phyloP scores from a whole-genome alignment of 2,329 filamentous ascomycete species.

The Phialophora chinensis region DNA sequence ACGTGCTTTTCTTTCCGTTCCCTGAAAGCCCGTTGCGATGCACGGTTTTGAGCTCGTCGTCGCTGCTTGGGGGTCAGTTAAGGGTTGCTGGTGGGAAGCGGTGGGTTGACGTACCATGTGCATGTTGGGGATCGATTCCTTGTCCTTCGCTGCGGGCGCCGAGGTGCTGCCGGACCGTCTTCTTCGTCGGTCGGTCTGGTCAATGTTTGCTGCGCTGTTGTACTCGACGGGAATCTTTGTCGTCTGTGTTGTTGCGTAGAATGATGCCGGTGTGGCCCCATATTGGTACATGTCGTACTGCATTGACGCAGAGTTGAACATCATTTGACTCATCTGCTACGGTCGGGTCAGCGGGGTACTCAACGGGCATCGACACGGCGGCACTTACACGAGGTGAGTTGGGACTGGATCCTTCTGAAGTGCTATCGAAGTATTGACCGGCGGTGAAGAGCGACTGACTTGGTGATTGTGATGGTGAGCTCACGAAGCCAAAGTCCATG shows the following conservation, averaged over 20 bases:
- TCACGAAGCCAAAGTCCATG: constrained; percentile 38
- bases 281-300: constrained; percentile 39
- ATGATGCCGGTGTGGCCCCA: constrained; percentile 30
- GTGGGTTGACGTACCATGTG: constrained; percentile 39
- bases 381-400: constrained; percentile 39
- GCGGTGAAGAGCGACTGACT: constrained; percentile 37
- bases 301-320: constrained; percentile 32
- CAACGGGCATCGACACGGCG: background rate
- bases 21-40: constrained; percentile 89
- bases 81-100: constrained; percentile 10
- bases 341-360: constrained; percentile 8
- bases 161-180: constrained; percentile 35
- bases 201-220: constrained; percentile 38
- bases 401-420: constrained; percentile 40
- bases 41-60: constrained; percentile 92
- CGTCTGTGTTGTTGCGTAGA: constrained; percentile 30
- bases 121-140: constrained; percentile 42
- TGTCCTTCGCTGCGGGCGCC: constrained; percentile 35
- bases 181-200: constrained; percentile 38
- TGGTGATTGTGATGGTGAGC: constrained; percentile 38
- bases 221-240: constrained; percentile 41
- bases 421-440: constrained; percentile 39
- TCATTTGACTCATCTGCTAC: constrained; percentile 38
- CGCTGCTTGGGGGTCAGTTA: constrained; percentile 62
- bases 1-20: constrained; percentile 93